Base-by-base conservation (phyloP, 164 flowering plant genomes). In the Piper longum region DNA sequence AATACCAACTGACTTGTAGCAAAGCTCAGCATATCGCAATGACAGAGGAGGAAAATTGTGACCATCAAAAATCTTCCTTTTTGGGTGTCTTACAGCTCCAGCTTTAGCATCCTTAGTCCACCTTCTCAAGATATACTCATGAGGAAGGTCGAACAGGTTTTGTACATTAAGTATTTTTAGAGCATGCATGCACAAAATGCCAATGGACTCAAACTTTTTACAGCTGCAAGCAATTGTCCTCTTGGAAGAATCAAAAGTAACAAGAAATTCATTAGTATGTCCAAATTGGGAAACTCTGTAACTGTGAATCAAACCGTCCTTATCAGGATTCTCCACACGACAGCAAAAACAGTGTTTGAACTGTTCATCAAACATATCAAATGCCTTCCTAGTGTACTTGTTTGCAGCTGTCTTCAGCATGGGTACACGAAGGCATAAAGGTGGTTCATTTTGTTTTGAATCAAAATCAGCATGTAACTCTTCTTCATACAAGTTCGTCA, bases 51-150 rank as follows among this genome's bases (percentile, higher is more conserved):
- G 26, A 17, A n/a, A 19, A 2, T n/a, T 19, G 3, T 16, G 26
- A 3, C 18, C 58, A 56, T 56, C 16, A n/a, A 56, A n/a, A 19
- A 56, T 19, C 18, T n/a, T n/a, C 58, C 16, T 56, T 7, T 19
- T 5, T 16, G 18, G 18, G 36, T 56, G 26, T 56, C 36, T 5
- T 18, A 59, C 42, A 16, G 16, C 43, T 59, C 61, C 61, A 26
- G 3, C 16, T 51, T 60, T 41, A 13, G 62, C 51, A 60, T 60
- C 56, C 16, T 11, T 62, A 7, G 40, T 62, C 65, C 57, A 62
- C 17, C 57, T 45, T 26, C 17, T 62, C 16, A 62, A 62, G 39
- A 62, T 62, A 56, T 62, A 62, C 36, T 62, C 56, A 51, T 56
- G 41, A 44, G 65, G 17, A 52, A 62, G 18, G 51, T 7, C 16